Percentiles rank a stretch among this genome's conserved stretches.
Conservation (phyloP, 106 monocot species). For the Allium sativum region DNA sequence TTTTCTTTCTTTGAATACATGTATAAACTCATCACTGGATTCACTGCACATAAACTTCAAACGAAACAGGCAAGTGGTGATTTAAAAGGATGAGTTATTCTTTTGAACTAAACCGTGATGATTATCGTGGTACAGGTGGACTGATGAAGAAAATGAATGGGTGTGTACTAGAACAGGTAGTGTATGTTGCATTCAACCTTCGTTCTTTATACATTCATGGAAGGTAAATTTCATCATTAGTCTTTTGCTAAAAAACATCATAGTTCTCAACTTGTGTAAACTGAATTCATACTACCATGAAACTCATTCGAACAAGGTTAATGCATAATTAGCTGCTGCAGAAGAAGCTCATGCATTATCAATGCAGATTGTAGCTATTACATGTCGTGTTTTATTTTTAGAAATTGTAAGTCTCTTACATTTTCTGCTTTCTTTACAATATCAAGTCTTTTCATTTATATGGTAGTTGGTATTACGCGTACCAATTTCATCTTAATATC, state of each 20-base stretch:
- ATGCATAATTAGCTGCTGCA: constrained; percentile 66
- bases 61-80: too few relatives aligned
- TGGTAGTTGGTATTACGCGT: too few relatives aligned
- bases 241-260: constrained; percentile 29
- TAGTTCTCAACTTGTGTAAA: neutral
- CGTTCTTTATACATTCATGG: constrained; percentile 33
- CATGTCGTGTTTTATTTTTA: constrained; percentile 80
- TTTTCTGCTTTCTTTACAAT: too few relatives aligned
- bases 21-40: too few relatives aligned
- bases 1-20: too few relatives aligned
- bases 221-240: constrained; percentile 22
- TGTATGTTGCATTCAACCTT: constrained; percentile 78
- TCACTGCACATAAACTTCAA: too few relatives aligned
- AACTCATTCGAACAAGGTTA: constrained; percentile 36
- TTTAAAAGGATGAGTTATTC: too few relatives aligned
- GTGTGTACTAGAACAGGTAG: constrained; percentile 69
- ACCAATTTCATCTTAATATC: too few relatives aligned
- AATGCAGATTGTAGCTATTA: constrained; percentile 69
- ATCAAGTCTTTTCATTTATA: too few relatives aligned
- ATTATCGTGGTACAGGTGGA: constrained; percentile 28
- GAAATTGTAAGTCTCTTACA: constrained; percentile 63
- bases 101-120: too few relatives aligned
- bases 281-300: too few relatives aligned
- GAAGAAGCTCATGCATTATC: constrained; percentile 94
- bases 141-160: constrained; percentile 91